A percentile compares a stretch with the other conserved stretches of the same genome.
Evolutionary conservation across 805 yeast genomes (phyloP).

Genomic region (Kuraishia floccosa): DNA sequence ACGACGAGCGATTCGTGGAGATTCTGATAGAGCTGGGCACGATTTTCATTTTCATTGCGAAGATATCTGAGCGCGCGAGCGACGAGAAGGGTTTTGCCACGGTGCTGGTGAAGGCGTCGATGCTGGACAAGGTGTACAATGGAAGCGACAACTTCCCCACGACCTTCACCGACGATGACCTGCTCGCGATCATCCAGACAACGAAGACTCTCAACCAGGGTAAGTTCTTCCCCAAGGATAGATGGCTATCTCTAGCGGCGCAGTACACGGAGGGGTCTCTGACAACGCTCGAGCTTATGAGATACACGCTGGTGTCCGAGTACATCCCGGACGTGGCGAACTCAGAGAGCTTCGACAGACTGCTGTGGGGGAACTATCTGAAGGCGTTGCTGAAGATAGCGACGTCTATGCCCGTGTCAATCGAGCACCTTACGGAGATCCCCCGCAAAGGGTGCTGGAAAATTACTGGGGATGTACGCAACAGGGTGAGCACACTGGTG

Average conservation of each 20-base stretch:
- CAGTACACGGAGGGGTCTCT: constrained; percentile 45
- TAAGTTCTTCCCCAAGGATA: constrained; percentile 50
- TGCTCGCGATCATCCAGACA: constrained; percentile 8
- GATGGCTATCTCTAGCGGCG: constrained; percentile 65
- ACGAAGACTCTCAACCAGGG: constrained; percentile 40
- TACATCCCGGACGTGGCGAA: constrained; percentile 41
- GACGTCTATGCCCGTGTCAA: constrained; percentile 55
- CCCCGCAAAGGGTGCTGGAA: constrained; percentile 61
- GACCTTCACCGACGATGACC: background rate
- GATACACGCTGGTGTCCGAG: constrained; percentile 33
- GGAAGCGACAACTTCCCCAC: background rate
- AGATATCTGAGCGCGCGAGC: background rate
- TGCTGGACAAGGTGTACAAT: background rate
- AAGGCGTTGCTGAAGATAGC: constrained; percentile 46
- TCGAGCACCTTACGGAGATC: constrained; percentile 59
- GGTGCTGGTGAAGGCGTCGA: background rate
- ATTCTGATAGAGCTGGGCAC: constrained; percentile 58
- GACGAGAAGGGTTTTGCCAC: background rate
- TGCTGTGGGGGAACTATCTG: constrained; percentile 59
- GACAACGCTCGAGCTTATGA: constrained; percentile 39
- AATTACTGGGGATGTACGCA: constrained; percentile 54
- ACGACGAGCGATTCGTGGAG: constrained; percentile 61
- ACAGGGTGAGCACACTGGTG: constrained; percentile 42
- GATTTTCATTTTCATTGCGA: constrained; percentile 26
- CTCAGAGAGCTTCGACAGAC: constrained; percentile 43